Conservation (phyloP, 768 basidiomycete genomes). For the Podaxis rugospora region DNA sequence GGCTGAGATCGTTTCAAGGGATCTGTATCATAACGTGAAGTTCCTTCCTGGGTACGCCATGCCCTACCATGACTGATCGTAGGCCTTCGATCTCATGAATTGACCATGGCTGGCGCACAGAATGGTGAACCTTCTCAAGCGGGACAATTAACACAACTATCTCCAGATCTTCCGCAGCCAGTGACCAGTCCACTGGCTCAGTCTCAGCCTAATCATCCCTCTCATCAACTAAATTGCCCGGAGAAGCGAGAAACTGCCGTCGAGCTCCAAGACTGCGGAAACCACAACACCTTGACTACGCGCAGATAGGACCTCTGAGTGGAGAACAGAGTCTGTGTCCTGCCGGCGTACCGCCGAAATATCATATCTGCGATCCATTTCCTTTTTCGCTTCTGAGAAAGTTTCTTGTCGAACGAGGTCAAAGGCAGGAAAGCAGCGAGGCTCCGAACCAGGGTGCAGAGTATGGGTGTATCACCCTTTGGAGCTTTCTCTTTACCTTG, state of each 20-base stretch:
- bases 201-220: neutral
- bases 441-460: conserved; percentile 45
- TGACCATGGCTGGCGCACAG: neutral
- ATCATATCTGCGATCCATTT: conserved; percentile 59
- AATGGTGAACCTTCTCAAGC: neutral
- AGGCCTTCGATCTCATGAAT: neutral
- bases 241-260: neutral
- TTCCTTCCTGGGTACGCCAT: conserved; percentile 65
- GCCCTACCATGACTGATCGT: conserved; percentile 24
- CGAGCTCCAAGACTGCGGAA: neutral
- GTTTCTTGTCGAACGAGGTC: conserved; percentile 44
- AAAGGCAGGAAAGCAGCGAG: conserved; percentile 62
- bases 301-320: conserved; percentile 15
- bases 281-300: neutral
- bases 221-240: neutral
- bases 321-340: conserved; percentile 50
- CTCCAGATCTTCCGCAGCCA: conserved; percentile 23
- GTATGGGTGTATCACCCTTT: conserved; percentile 45
- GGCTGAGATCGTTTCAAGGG: conserved; percentile 24
- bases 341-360: conserved; percentile 53
- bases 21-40: conserved; percentile 67
- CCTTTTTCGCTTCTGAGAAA: conserved; percentile 60
- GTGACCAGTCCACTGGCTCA: neutral
- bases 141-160: neutral
- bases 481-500: conserved; percentile 66